Base-by-base conservation (phyloP, 2,329 filamentous ascomycete species). In the Cladophialophora exuberans region DNA sequence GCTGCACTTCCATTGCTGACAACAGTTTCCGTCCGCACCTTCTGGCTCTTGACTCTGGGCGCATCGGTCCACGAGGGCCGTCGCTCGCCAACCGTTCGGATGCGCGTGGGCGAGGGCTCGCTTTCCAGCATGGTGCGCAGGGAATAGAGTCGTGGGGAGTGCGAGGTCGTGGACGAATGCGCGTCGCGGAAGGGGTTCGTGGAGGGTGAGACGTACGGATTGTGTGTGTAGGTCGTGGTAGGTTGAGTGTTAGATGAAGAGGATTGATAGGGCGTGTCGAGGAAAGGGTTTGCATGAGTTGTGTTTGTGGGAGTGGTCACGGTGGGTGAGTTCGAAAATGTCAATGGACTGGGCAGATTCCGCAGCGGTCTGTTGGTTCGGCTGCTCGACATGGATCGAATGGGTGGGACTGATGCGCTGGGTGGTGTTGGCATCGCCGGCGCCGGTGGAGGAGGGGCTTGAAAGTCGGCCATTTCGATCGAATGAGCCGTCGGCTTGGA, bases 31-130 rank as follows among this genome's bases (percentile, higher is more conserved):
- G n/a, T 33, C 17, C 33, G 30, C 3, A 33, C 43, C 7, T 41
- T 36, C 30, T 55, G 52, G 18, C 52, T 55, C 22, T 51, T 44
- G 11, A 55, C 46, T 15, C 39, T 42, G 4, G 52, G 52, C 7
- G 52, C 39, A 3, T 49, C 46, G 6, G 15, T 22, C 15, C 28
- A 11, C 13, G n/a, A 39, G 15, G 33, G 25, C 17, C 6, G 11
- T 39, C 33, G 38, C n/a, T 54, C 36, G 10, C 30, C 38, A 10
- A 15, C 26, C 28, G 17, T 25, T 20, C 31, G 31, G n/a, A 45
- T 17, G 13, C n/a, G 10, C n/a, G 28, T 28, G 2, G 52, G 44
- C 7, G 44, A 31, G 18, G 36, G 42, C 28, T 43, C 35, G 23
- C 28, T 39, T 7, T 17, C 35, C 20, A 49, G 22, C 13, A 23